phyloP scores from a whole-genome alignment of 495 filamentous ascomycete species.

The Podospora bellae-mahoneyi region DNA sequence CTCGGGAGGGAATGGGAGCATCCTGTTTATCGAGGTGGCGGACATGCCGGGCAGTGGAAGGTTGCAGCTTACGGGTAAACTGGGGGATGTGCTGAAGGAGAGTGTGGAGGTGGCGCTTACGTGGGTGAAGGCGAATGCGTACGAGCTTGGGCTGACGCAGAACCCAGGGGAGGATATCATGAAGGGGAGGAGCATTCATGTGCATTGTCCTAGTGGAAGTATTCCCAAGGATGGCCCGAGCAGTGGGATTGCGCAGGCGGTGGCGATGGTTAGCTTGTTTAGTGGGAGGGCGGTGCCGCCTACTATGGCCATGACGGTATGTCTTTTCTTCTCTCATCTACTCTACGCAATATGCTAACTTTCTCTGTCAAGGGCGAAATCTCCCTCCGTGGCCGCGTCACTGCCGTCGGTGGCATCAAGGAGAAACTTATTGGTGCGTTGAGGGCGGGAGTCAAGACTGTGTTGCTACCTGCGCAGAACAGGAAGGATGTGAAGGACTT shows the following conservation, averaged over 20 bases:
- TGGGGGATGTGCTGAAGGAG: slow-evolving; percentile 97
- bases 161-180: slow-evolving; percentile 88
- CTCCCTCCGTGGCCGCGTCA: slow-evolving; percentile 79
- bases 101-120: slow-evolving; percentile 90
- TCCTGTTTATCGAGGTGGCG: slow-evolving; percentile 96
- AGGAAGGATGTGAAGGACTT: slow-evolving; percentile 91
- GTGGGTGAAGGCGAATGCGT: slow-evolving; percentile 97
- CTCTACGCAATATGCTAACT: slow-evolving; percentile 2
- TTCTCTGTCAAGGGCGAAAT: slow-evolving; percentile 63
- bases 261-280: slow-evolving; percentile 90
- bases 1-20: slow-evolving; percentile 88
- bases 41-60: slow-evolving; percentile 93
- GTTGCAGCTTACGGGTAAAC: slow-evolving; percentile 95
- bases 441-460: slow-evolving; percentile 90
- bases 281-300: slow-evolving; percentile 84
- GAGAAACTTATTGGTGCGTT: slow-evolving; percentile 96
- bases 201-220: slow-evolving; percentile 92
- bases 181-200: slow-evolving; percentile 90
- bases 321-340: slow-evolving; percentile 15
- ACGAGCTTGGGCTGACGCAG: slow-evolving; percentile 77
- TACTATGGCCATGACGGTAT: slow-evolving; percentile 87
- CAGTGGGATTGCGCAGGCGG: slow-evolving; percentile 88
- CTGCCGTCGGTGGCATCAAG: slow-evolving; percentile 92
- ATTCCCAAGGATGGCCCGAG: slow-evolving; percentile 91
- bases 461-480: slow-evolving; percentile 83